These are phyloP conservation scores for Xylaria sp. DNA, from an alignment of 2,329 filamentous ascomycete species.

Conservation along the genomic window DNA sequence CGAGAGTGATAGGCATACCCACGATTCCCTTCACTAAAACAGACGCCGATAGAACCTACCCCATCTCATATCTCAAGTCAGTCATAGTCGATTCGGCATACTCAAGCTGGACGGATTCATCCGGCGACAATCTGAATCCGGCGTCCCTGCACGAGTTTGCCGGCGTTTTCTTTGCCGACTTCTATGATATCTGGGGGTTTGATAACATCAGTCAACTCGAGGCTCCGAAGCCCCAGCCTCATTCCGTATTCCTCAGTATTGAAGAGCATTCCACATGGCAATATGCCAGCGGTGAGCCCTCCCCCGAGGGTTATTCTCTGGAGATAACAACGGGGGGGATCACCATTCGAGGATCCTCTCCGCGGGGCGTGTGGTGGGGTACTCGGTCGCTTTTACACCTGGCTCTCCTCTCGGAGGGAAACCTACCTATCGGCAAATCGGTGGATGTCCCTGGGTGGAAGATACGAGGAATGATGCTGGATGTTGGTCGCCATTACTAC, in stretches of 20 bases:
- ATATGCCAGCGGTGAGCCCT: constrained; percentile 58
- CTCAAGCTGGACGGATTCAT: constrained; percentile 54
- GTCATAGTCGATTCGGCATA: constrained; percentile 60
- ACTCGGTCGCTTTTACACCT: constrained; percentile 66
- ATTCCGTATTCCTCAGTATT: constrained; percentile 60
- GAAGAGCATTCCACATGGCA: constrained; percentile 55
- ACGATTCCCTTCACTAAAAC: constrained; percentile 50
- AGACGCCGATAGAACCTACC: constrained; percentile 43
- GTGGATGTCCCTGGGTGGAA: constrained; percentile 64
- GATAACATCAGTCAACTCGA: constrained; percentile 45
- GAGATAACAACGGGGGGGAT: constrained; percentile 55
- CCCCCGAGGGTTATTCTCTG: constrained; percentile 62
- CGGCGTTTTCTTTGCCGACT: constrained; percentile 55
- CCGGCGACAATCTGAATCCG: constrained; percentile 63
- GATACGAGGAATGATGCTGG: constrained; percentile 61
- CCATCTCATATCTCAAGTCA: constrained; percentile 45
- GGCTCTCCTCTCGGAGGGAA: constrained; percentile 54
- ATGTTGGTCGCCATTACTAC: constrained; percentile 67
- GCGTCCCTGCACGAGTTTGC: constrained; percentile 62
- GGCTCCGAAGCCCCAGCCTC: constrained; percentile 36
- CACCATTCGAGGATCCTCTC: constrained; percentile 62
- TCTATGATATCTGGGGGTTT: constrained; percentile 48
- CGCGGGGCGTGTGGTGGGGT: constrained; percentile 68
- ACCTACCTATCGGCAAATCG: constrained; percentile 56
- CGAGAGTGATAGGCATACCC: constrained; percentile 45